Conservation (phyloP, 225 moss, liverwort and hornwort genomes). For the Polytrichum formosum region DNA sequence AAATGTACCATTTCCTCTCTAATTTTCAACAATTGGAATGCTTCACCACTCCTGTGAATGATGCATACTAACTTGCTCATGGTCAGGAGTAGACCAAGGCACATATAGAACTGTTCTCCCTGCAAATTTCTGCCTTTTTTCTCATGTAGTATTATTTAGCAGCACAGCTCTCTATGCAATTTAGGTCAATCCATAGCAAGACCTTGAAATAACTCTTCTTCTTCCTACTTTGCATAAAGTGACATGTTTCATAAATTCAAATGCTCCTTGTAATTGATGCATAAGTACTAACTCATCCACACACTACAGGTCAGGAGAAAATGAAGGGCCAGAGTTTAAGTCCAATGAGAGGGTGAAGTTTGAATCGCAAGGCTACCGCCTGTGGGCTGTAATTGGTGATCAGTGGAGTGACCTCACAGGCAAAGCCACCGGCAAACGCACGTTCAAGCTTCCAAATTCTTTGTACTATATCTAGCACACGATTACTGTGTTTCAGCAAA, state of each 20-base stretch:
- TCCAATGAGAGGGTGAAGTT: constrained; percentile 56
- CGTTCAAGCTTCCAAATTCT: constrained; percentile 93
- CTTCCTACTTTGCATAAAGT: neutral
- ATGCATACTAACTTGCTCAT: too few relatives aligned
- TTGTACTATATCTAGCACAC: constrained; percentile 50
- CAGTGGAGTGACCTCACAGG: constrained; percentile 96
- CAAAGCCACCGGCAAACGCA: constrained; percentile 63
- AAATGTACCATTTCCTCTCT: too few relatives aligned
- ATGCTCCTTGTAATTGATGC: neutral
- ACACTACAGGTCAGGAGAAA: constrained; percentile 24
- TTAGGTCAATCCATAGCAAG: too few relatives aligned
- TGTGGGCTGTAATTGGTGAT: constrained; percentile 79
- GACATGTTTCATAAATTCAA: neutral
- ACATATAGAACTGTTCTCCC: too few relatives aligned
- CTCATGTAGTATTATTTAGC: too few relatives aligned
- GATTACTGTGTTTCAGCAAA: neutral
- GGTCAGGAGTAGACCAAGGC: too few relatives aligned
- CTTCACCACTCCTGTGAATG: too few relatives aligned
- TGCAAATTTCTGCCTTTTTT: too few relatives aligned
- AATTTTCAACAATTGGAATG: too few relatives aligned
- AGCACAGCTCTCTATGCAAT: too few relatives aligned
- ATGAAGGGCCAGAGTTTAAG: constrained; percentile 59
- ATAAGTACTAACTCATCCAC: too few relatives aligned
- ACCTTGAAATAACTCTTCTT: too few relatives aligned
- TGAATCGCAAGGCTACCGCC: constrained; percentile 56